Base-by-base conservation (phyloP, 2,329 filamentous ascomycete genomes). In the Hypoxylon sp. region DNA sequence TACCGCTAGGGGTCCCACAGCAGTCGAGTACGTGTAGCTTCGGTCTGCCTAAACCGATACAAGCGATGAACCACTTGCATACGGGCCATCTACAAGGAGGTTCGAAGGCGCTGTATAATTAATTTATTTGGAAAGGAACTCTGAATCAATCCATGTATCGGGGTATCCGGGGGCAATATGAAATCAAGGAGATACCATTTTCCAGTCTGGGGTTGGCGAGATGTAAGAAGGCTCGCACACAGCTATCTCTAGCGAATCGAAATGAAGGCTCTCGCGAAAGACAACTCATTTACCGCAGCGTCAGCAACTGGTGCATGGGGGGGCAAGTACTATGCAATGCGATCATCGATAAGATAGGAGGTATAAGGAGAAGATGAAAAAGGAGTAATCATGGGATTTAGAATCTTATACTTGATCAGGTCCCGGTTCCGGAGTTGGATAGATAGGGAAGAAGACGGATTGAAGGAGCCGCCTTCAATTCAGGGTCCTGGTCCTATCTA, bases 241-340 rank as follows among this genome's bases (percentile, higher is more conserved):
- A 33, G 59, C 55, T 69, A 71, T 71, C 69, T 71, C 69, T 62
- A 53, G 44, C 69, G 69, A 71, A 71, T 71, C 19, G 62, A 60
- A 60, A 66, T 19, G 11, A 24, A 17, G 22, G 13, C 33, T 17
- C 39, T 31, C 13, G 10, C 14, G 42, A 33, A 13, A 59, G 63
- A 65, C 57, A 62, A 64, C 59, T 47, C 52, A 61, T 61, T 29
- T 31, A 55, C 37, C 51, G 29, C 37, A 64, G 51, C 47, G 63
- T 59, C 64, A 67, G 63, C 53, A 59, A 37, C 55, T 37, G 48
- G 60, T 35, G 31, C 33, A 44, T 37, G 37, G 46, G 37, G 24
- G 35, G 29, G 19, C 29, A 47, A 35, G 46, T 63, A 50, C 55
- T 13, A 68, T 68, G 62, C 47, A 59, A 53, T 65, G 58, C 64